A percentile compares a stretch with the other conserved stretches of the same genome.
These are phyloP conservation scores for Colletotrichum tabaci DNA, from an alignment of 2,329 filamentous ascomycete species.

Conservation along the genomic window DNA sequence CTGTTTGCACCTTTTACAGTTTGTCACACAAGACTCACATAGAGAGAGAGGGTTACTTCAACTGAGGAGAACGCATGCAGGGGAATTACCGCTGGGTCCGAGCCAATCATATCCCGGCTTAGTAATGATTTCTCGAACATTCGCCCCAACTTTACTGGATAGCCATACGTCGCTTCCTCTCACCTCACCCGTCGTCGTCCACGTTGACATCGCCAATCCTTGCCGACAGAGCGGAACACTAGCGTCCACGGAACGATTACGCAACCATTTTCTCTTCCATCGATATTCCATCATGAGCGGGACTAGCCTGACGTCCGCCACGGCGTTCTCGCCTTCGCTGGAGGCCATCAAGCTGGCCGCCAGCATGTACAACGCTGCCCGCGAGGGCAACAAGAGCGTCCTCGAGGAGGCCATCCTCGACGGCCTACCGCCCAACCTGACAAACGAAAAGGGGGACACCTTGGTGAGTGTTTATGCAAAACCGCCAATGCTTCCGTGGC, in stretches of 20 bases:
- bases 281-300: conserved; percentile 31
- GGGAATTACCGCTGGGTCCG: neutral
- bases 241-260: neutral
- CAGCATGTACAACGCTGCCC: conserved; percentile 77
- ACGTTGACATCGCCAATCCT: neutral
- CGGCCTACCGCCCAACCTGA: conserved; percentile 78
- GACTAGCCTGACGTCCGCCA: conserved; percentile 31
- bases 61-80: too few species aligned
- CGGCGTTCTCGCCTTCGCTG: conserved; percentile 62
- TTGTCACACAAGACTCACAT: too few species aligned
- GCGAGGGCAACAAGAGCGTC: conserved; percentile 69
- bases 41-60: too few species aligned
- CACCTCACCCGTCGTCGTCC: too few species aligned
- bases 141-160: conserved; percentile 28
- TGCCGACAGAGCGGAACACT: conserved; percentile 19
- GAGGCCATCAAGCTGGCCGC: conserved; percentile 77
- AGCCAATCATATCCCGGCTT: conserved; percentile 30
- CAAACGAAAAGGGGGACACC: conserved; percentile 81
- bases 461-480: conserved; percentile 62
- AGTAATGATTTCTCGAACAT: conserved; percentile 39
- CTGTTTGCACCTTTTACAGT: too few species aligned
- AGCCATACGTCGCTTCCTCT: neutral
- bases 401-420: conserved; percentile 75
- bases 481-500: neutral
- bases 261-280: neutral